Percentiles rank a stretch among this genome's conserved stretches.
phyloP scores from a whole-genome alignment of 2,329 filamentous ascomycete species.

The Paecilomyces variotii region DNA sequence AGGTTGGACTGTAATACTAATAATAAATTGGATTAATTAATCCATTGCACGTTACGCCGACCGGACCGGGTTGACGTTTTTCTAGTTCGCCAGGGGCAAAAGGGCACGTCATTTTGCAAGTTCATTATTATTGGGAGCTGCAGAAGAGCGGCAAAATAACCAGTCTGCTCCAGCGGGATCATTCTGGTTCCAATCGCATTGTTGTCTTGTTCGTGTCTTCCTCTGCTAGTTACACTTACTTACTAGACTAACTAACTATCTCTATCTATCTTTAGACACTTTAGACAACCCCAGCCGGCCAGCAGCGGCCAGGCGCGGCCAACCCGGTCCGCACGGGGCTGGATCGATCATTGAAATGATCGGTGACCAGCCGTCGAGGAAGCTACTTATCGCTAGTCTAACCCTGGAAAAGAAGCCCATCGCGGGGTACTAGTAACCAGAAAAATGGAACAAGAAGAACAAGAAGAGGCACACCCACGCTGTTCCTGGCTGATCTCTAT shows the following conservation, averaged over 20 bases:
- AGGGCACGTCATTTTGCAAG: neutral
- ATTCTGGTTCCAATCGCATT: neutral
- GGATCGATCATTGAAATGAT: neutral
- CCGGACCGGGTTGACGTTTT: neutral
- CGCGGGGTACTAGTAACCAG: neutral
- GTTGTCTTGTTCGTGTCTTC: neutral
- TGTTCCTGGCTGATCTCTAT: neutral
- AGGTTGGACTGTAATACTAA: too few relatives aligned
- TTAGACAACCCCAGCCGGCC: neutral
- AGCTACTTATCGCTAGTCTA: neutral
- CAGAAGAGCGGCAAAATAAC: neutral
- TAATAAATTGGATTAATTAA: too few relatives aligned
- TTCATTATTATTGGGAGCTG: too few relatives aligned
- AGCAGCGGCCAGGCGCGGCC: neutral
- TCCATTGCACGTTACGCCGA: neutral
- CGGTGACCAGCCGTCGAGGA: neutral
- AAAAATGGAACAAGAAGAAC: too few relatives aligned
- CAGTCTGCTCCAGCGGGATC: neutral
- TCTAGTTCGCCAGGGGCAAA: neutral
- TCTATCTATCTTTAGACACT: neutral
- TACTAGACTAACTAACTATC: too few relatives aligned
- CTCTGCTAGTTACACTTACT: neutral
- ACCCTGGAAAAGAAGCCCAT: neutral
- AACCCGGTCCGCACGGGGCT: neutral
- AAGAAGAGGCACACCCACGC: too few relatives aligned